Percentiles rank a stretch among this genome's conserved stretches.
Conservation (phyloP, 164 flowering plant genomes). For the Vitis rotundifolia region DNA sequence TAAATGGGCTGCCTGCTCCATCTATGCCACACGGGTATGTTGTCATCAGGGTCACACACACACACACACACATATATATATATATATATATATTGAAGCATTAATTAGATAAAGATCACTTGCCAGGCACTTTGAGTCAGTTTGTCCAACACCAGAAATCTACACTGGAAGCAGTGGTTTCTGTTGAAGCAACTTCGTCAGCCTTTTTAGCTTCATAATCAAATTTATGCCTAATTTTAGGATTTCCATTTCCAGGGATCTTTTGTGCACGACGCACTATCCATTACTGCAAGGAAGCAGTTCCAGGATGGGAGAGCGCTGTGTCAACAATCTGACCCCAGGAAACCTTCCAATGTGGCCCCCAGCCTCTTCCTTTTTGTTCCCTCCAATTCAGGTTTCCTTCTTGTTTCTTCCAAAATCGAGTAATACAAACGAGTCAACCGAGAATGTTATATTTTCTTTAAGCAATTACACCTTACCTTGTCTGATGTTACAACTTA, state of each 20-base stretch:
- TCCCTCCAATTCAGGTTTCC: slow-evolving; percentile 20
- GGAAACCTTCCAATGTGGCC: slow-evolving; percentile 17
- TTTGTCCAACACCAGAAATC: too few relatives aligned
- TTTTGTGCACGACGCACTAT: slow-evolving; percentile 17
- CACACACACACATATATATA: too few relatives aligned
- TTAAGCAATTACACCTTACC: too few relatives aligned
- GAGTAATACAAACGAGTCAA: too few relatives aligned
- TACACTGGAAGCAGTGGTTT: too few relatives aligned
- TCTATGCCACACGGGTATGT: slow-evolving; percentile 17
- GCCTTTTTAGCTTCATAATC: too few relatives aligned
- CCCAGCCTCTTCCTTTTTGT: slow-evolving; percentile 8
- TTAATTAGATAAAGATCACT: too few relatives aligned
- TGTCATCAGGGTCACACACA: background rate
- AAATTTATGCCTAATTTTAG: too few relatives aligned
- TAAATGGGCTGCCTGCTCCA: slow-evolving; percentile 21
- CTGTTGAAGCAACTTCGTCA: too few relatives aligned
- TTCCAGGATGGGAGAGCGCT: slow-evolving; percentile 15
- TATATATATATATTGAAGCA: background rate
- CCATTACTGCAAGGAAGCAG: slow-evolving; percentile 21
- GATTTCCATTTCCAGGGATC: slow-evolving; percentile 10
- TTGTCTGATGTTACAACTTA: too few relatives aligned
- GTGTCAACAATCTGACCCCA: background rate
- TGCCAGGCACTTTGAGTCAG: too few relatives aligned
- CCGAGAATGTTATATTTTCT: too few relatives aligned
- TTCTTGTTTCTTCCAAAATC: background rate